Base-by-base conservation (phyloP, 805 yeast genomes). In the Saccharomycopsis capsularis region DNA sequence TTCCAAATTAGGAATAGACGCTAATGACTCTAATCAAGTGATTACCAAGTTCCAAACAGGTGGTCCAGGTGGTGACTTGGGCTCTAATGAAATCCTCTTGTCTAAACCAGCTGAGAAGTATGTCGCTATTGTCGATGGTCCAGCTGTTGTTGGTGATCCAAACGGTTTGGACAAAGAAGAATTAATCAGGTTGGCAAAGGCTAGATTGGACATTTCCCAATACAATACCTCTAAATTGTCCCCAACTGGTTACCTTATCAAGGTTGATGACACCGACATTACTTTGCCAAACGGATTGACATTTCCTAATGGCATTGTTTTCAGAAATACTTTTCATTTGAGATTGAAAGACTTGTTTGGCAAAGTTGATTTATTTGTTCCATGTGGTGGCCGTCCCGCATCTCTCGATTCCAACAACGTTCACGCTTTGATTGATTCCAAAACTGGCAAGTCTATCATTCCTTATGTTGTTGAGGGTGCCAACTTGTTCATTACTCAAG, bases 341-440 rank as follows among this genome's bases (percentile, higher is more conserved):
- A 78, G 80, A 57, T 64, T 84, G 52, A 76, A 79, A 54, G 81
- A 84, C 52, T 75, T 75, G 53, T 79, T 78, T 60, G 75, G 78
- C 40, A 74, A 75, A 29, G 74, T 89, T 53, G 89, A 88, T 59
- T 70, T 91, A 62, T 90, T 93, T 68, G 97, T 90, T 39, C 99
- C 99, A 51, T 91, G 99, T 68, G 99, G 99, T 67, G 99, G 99
- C 58, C 84, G 99, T 69, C 99, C 99, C 52, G 91, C 86, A 59
- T 95, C 98, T 19, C 81, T 91, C 64, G 95, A 90, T 65, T 79
- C 90, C 55, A 82, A 80, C 65, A 93, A 85, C 60, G 93, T 90
- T 51, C 69, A 72, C 55, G 69, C 69, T 47, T 78, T 88, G 59
- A 78, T 93, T 57, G 87, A 85, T 65, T 73, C 71, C 37, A 79